Percentiles rank a stretch among this genome's conserved stretches.
These are phyloP conservation scores for Magnaporthiopsis incrustans DNA, from an alignment of 2,329 filamentous ascomycete species.

Conservation along the genomic window DNA sequence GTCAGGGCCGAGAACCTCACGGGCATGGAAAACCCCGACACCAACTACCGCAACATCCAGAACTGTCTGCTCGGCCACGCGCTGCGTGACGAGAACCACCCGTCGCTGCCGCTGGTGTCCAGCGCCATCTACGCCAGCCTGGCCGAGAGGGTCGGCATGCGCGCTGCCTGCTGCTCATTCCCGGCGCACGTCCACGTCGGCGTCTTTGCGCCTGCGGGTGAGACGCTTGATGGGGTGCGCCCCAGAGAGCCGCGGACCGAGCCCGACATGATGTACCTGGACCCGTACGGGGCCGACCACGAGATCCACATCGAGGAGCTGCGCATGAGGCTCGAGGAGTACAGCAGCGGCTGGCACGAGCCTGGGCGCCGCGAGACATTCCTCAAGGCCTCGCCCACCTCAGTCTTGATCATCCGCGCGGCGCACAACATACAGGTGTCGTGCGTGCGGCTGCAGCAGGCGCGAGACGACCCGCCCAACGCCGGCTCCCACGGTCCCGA, in stretches of 20 bases:
- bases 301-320: conserved; percentile 59
- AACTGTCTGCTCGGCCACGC: conserved; percentile 86
- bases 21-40: conserved; percentile 56
- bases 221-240: conserved; percentile 48
- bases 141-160: conserved; percentile 64
- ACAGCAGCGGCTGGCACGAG: conserved; percentile 29
- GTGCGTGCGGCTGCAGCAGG: conserved; percentile 36
- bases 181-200: conserved; percentile 81
- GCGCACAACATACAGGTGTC: conserved; percentile 75
- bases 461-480: conserved; percentile 20
- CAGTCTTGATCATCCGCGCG: conserved; percentile 65
- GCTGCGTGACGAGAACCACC: conserved; percentile 62
- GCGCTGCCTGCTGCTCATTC: conserved; percentile 71
- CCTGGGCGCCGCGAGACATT: conserved; percentile 35
- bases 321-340: conserved; percentile 45
- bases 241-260: conserved; percentile 25
- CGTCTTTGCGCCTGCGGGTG: conserved; percentile 52
- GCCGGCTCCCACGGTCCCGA: conserved; percentile 33
- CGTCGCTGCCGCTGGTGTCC: conserved; percentile 79
- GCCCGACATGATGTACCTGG: conserved; percentile 59
- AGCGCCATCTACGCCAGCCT: conserved; percentile 79
- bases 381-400: conserved; percentile 54
- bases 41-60: conserved; percentile 68
- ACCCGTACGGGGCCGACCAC: conserved; percentile 64
- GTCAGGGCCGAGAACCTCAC: conserved; percentile 60